These are phyloP conservation scores for Austroboletus novae-zelandiae DNA, from an alignment of 1,284 basidiomycete genomes.

Conservation along the genomic window DNA sequence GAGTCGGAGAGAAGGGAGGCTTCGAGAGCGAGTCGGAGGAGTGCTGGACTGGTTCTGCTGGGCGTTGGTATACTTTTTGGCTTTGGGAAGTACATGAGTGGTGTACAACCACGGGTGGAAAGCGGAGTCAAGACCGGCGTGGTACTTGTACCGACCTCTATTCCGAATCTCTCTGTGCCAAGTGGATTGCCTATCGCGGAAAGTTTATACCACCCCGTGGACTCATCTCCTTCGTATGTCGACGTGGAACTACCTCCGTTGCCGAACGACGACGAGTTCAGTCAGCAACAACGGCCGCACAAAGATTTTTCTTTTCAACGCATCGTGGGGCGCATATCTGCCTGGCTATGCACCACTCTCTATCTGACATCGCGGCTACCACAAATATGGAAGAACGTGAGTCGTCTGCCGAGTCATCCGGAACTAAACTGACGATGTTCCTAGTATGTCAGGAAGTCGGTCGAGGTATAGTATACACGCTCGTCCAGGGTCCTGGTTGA, in stretches of 20 bases:
- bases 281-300: conserved; percentile 28
- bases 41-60: conserved; percentile 71
- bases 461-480: conserved; percentile 54
- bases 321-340: conserved; percentile 82
- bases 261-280: conserved; percentile 9
- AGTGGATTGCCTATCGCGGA: conserved; percentile 8
- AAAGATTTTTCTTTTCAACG: conserved; percentile 47
- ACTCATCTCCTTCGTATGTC: conserved; percentile 2
- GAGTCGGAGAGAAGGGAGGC: conserved; percentile 34
- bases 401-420: conserved; percentile 35
- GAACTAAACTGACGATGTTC: neutral
- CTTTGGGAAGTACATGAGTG: conserved; percentile 48
- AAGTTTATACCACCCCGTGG: neutral
- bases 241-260: conserved; percentile 23
- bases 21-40: conserved; percentile 60
- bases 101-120: conserved; percentile 25
- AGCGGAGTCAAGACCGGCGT: conserved; percentile 33
- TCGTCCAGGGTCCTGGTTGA: conserved; percentile 1
- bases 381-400: conserved; percentile 96
- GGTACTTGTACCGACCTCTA: conserved; percentile 31
- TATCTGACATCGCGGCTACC: conserved; percentile 91
- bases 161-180: conserved; percentile 1
- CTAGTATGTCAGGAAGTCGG: conserved; percentile 86
- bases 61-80: conserved; percentile 69
- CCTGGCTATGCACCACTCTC: conserved; percentile 88